phyloP scores from a whole-genome alignment of 129 eudicot species.

The Rutidosis leptorrhynchoides region DNA sequence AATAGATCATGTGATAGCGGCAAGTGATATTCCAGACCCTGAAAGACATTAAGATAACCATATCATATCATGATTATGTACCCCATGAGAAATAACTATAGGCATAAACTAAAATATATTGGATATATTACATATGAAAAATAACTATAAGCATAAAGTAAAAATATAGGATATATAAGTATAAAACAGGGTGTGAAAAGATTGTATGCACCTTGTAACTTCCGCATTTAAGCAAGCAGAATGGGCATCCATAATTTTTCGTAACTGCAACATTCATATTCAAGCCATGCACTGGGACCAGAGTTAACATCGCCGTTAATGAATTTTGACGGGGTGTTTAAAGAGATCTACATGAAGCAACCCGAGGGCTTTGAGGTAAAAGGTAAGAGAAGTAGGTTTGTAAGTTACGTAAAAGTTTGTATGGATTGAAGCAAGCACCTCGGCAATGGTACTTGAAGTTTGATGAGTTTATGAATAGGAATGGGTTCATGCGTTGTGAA shows the following conservation, averaged over 20 bases:
- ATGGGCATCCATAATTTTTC: constrained; percentile 86
- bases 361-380: no score
- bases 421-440: no score
- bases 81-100: background rate
- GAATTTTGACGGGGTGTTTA: no score
- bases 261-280: constrained; percentile 76
- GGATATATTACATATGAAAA: no score
- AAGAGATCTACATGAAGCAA: no score
- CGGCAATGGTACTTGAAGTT: no score
- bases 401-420: no score
- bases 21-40: constrained; percentile 83
- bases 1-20: constrained; percentile 69
- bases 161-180: constrained; percentile 4
- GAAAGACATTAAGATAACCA: constrained; percentile 21
- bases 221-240: constrained; percentile 84
- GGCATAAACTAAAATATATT: constrained; percentile 3
- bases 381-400: no score
- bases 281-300: no score
- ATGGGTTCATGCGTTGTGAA: no score
- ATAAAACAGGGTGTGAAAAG: constrained; percentile 17
- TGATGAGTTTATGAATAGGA: no score
- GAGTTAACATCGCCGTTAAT: no score
- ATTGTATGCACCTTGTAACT: constrained; percentile 62
- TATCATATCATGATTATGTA: constrained; percentile 1
- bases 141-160: constrained; percentile 1